phyloP scores from a whole-genome alignment of 1,284 basidiomycete species.

The Leccinum glutinopallens region DNA sequence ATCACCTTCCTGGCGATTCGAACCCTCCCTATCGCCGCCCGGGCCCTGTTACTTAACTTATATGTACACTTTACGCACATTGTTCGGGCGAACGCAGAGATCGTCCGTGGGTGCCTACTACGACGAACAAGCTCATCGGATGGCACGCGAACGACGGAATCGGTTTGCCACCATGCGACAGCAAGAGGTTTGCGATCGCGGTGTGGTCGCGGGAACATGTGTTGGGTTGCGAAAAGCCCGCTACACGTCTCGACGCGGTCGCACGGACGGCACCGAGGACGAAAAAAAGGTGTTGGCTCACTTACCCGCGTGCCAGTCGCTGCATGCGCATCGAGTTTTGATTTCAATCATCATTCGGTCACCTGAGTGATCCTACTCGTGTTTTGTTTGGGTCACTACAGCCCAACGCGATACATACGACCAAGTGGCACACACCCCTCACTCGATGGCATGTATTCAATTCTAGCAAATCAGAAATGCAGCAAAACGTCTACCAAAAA shows the following conservation, averaged over 20 bases:
- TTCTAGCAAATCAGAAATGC: constrained; percentile 6
- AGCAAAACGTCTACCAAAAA: constrained; percentile 24
- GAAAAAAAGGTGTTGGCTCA: constrained; percentile 7
- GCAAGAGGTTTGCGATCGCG: constrained; percentile 27
- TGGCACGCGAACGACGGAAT: constrained; percentile 18
- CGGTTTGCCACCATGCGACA: constrained; percentile 21
- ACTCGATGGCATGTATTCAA: constrained; percentile 6
- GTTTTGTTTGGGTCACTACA: constrained; percentile 7
- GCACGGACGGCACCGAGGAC: constrained; percentile 14
- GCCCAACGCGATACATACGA: neutral
- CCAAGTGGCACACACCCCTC: constrained; percentile 9
- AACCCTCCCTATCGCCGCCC: constrained; percentile 24
- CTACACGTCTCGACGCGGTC: constrained; percentile 11
- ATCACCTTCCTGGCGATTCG: constrained; percentile 22
- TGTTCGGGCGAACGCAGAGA: constrained; percentile 12
- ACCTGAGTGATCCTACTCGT: neutral
- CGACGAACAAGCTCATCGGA: constrained; percentile 14
- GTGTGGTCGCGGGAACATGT: constrained; percentile 31
- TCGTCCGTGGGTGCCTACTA: constrained; percentile 7
- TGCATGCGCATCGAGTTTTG: constrained; percentile 7
- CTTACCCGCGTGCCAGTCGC: constrained; percentile 14
- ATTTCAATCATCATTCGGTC: constrained; percentile 7
- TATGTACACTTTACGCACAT: constrained; percentile 16
- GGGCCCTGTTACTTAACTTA: constrained; percentile 9
- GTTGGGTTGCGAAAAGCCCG: constrained; percentile 20